phyloP scores from a whole-genome alignment of 169 alveolate species.

The Cyclospora cayetanensis region DNA sequence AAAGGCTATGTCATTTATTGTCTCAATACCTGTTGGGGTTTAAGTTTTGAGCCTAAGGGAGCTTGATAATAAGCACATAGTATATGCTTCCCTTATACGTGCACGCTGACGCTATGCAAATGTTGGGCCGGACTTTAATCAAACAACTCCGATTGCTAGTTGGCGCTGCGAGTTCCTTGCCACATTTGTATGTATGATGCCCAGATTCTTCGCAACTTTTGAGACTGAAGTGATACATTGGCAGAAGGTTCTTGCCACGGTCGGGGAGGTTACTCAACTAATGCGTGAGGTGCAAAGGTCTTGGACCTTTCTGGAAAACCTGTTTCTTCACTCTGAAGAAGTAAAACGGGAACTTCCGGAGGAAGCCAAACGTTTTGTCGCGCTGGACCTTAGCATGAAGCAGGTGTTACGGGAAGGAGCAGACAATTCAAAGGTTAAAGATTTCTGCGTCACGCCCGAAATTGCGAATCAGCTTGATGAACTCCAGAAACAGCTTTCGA shows the following conservation, averaged over 20 bases:
- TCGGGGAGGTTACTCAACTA: slow-evolving; percentile 92
- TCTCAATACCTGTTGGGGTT: no score
- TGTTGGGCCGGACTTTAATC: no score
- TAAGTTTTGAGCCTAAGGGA: no score
- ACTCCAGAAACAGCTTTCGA: slow-evolving; percentile 87
- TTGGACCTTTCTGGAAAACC: slow-evolving; percentile 97
- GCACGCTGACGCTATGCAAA: no score
- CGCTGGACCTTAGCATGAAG: slow-evolving; percentile 93
- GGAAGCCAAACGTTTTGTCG: slow-evolving; percentile 93
- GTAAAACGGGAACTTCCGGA: slow-evolving; percentile 97
- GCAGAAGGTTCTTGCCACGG: slow-evolving; percentile 93
- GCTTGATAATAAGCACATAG: no score
- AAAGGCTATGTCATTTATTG: no score
- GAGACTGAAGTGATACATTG: slow-evolving; percentile 92
- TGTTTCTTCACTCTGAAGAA: slow-evolving; percentile 96
- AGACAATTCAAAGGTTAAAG: slow-evolving; percentile 81
- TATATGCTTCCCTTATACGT: no score
- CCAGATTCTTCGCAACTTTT: slow-evolving; percentile 91
- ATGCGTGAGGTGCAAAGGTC: slow-evolving; percentile 95
- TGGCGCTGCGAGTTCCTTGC: no score
- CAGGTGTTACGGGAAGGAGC: slow-evolving; percentile 89
- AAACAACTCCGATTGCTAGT: no score
- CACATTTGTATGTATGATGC: background rate
- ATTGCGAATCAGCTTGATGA: slow-evolving; percentile 88
- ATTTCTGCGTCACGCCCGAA: slow-evolving; percentile 90